These are phyloP conservation scores for Schwanniomyces vanrijiae DNA, from an alignment of 805 yeast species.

Conservation along the genomic window DNA sequence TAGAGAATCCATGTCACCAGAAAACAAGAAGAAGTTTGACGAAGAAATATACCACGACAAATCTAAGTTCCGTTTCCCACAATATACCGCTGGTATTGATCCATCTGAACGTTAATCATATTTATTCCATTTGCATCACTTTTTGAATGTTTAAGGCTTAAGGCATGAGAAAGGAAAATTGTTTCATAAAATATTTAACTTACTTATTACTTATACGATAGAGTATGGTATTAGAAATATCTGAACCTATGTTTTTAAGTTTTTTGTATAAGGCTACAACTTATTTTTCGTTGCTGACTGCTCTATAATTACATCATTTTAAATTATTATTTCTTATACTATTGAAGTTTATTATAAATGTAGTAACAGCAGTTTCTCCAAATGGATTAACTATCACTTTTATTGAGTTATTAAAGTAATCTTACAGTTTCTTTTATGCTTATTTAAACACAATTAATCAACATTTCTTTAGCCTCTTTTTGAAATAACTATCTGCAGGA, in stretches of 20 bases:
- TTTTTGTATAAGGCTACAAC: not conserved
- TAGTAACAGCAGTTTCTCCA: not conserved
- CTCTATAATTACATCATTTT: not conserved
- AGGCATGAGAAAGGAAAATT: not conserved
- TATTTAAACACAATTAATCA: too few species aligned
- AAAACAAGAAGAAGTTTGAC: conserved; percentile 39
- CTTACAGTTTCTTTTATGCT: not conserved
- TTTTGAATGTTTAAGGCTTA: not conserved
- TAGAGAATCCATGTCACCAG: conserved; percentile 42
- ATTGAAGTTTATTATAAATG: not conserved
- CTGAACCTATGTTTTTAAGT: not conserved
- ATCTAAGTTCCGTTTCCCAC: conserved; percentile 44
- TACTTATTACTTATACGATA: not conserved
- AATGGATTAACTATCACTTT: not conserved
- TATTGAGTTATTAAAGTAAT: not conserved
- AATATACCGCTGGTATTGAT: conserved; percentile 39
- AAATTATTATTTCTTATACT: not conserved
- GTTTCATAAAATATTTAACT: not conserved
- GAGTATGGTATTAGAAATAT: not conserved
- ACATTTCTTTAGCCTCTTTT: not conserved
- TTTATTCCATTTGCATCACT: conserved; percentile 2
- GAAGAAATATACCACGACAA: conserved; percentile 44
- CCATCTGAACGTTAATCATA: conserved; percentile 25
- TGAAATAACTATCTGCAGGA: not conserved
- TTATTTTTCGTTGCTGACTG: not conserved